Evolutionary conservation across 192 early-diverging fungal genomes (phyloP), one percentile per base, ranked within the genome.

Genomic region (Backusella psychrophila): DNA sequence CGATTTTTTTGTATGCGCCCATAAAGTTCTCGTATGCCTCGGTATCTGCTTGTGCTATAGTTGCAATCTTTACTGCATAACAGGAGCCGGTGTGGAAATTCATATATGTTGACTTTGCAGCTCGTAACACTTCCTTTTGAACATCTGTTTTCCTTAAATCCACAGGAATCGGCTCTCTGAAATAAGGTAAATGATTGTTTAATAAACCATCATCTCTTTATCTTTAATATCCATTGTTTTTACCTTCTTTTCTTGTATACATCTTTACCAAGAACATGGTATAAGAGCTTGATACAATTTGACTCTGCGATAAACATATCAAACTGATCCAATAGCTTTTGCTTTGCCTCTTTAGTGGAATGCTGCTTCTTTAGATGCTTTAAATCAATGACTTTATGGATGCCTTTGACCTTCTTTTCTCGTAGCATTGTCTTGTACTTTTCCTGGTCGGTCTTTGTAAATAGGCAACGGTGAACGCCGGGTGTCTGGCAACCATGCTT

Each of bases 221-320:
- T 44, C 6, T 7, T 3, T 33, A 1, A 1, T 33, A 33, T 33
- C 3, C 33, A 33, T 3, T 33, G 0, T 59, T n/a, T 53, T 71
- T 88, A 92, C 91, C 94, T 96, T 86, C 96, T 97, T 79, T 89
- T 89, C 78, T 85, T 77, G 79, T 95, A 97, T 77, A 98, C 94
- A 23, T 78, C 71, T 69, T 73, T 78, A 46, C 96, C 96, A 31
- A 99, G 81, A 21, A 93, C 52, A 73, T 90, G 89, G 8, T 95
- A 94, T 74, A 99, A 84, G 7, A 90, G 75, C 41, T 85, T 79
- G 33, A 96, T 71, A 17, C 97, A 81, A 11, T 93, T 86, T 19
- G 94, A 92, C 86, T 98, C 98, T 12, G 94, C 89, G 71, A 98
- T 81, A 78, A 99, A 98, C 79, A 98, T 82, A 69, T 95, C 93